Evolutionary conservation across 2,329 filamentous ascomycete genomes (phyloP), one percentile per base, ranked within the genome.

Genomic region (Pseudogymnoascus sp.): DNA sequence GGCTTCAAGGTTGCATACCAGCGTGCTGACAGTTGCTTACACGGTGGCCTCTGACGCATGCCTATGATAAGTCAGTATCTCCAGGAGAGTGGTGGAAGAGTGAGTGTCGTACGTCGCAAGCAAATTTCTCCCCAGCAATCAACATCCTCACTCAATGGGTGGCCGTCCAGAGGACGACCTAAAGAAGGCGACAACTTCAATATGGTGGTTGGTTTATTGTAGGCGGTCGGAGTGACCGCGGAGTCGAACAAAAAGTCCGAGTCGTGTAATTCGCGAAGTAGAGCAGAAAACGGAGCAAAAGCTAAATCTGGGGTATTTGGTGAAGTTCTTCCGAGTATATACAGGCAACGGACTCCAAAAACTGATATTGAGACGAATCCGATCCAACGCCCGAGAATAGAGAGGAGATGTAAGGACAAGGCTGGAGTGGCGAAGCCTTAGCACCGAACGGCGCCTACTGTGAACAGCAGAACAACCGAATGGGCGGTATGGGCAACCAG

Each of bases 21-120:
- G 85, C 84, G 77, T 99, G 94, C 76, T 93, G 91, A 81, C 94
- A 99, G 75, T 94, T 96, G 87, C 92, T 97, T 74, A 99, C 94
- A 74, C 94, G 90, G 80, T 99, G 94, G 73, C 94, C 94, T 77
- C 94, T 89, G 74, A 99, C 92, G 79, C 94, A 99, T 47, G 71
- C 71, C 64, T 50, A 17, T 31, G 17, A 24, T 35, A 9, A 50
- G 24, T 60, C 36, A 33, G 35, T 44, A 60, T 33, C 39, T 60
- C 11, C n/a, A 50, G 8, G 11, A 21, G 17, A 44, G 8, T 5
- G 10, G 13, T n/a, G 26, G 7, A 9, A 13, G 11, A 44, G 35
- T 24, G 39, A 31, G 40, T 35, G 1, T 41, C 60, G 4, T 78
- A 92, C 92, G 79, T 96, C 90, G 82, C 93, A 97, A 77, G 93